Conservation (phyloP, 106 monocot genomes). For the Chionographis japonica region DNA sequence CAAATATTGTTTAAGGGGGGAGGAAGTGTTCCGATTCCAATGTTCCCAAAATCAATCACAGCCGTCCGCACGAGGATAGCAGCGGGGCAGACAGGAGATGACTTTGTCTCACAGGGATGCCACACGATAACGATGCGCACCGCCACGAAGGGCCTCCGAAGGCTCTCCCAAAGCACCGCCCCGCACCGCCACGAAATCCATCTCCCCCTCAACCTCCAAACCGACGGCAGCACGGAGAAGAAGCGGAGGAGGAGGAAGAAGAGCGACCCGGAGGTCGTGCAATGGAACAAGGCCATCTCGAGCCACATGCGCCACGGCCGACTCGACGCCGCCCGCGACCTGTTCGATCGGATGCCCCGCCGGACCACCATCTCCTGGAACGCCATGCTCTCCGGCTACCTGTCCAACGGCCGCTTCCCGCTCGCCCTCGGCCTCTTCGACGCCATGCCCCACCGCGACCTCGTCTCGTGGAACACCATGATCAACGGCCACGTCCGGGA, state of each 20-base stretch:
- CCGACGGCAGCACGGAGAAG: slow-evolving; percentile 1
- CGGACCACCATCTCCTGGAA: slow-evolving; percentile 50
- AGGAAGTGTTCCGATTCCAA: too few relatives aligned
- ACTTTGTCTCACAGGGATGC: too few relatives aligned
- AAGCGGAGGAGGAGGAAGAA: neutral
- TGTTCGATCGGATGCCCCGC: slow-evolving; percentile 54
- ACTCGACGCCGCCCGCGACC: slow-evolving; percentile 23
- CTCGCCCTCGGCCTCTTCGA: slow-evolving; percentile 34
- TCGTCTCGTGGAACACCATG: slow-evolving; percentile 57
- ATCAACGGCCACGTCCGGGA: slow-evolving; percentile 39
- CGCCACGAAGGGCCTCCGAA: too few relatives aligned
- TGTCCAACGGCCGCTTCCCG: slow-evolving; percentile 1
- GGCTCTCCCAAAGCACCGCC: too few relatives aligned
- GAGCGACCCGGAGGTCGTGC: slow-evolving; percentile 15
- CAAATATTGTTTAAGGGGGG: too few relatives aligned
- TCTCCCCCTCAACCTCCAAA: too few relatives aligned
- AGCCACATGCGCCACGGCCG: slow-evolving; percentile 47
- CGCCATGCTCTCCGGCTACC: slow-evolving; percentile 10
- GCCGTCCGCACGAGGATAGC: too few relatives aligned
- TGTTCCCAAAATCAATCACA: too few relatives aligned
- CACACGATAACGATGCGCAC: too few relatives aligned
- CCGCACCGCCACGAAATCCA: too few relatives aligned
- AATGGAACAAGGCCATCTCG: slow-evolving; percentile 52
- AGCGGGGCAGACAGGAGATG: too few relatives aligned
- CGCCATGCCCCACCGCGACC: slow-evolving; percentile 37